phyloP scores from a whole-genome alignment of 176 grass and related monocot genomes.

The Tillandsia fasciculata region DNA sequence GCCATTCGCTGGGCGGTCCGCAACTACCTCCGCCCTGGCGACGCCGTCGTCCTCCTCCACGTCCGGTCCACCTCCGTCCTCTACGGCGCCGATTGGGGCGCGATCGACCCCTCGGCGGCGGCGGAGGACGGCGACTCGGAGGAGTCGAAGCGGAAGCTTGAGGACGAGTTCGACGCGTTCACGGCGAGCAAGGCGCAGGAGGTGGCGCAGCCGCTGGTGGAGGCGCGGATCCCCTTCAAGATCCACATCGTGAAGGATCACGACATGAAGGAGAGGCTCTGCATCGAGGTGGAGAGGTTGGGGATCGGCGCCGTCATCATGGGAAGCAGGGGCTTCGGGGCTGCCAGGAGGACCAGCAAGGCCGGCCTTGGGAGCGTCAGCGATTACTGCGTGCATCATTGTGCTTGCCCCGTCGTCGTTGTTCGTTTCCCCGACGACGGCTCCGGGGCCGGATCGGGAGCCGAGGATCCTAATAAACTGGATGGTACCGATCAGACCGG shows the following conservation, averaged over 20 bases:
- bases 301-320: slow-evolving; percentile 77
- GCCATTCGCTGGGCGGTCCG: too few relatives aligned
- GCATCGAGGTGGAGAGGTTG: slow-evolving; percentile 75
- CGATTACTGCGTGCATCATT: slow-evolving; percentile 95
- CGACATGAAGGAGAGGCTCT: slow-evolving; percentile 98
- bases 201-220: slow-evolving; percentile 73
- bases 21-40: too few relatives aligned
- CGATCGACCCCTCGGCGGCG: too few relatives aligned
- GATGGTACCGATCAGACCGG: too few relatives aligned
- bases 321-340: slow-evolving; percentile 81
- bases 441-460: not conserved
- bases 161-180: slow-evolving; percentile 87
- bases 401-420: slow-evolving; percentile 74
- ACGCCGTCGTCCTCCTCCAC: too few relatives aligned
- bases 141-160: slow-evolving; percentile 50
- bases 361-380: slow-evolving; percentile 81
- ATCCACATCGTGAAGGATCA: slow-evolving; percentile 94
- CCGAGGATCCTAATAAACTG: too few relatives aligned
- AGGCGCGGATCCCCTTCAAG: slow-evolving; percentile 75
- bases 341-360: slow-evolving; percentile 48
- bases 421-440: slow-evolving; percentile 64
- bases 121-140: slow-evolving; percentile 14
- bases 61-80: too few relatives aligned
- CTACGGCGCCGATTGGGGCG: too few relatives aligned
- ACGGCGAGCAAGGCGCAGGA: slow-evolving; percentile 68